phyloP scores from a whole-genome alignment of 306 rosid genomes.

The Cucumis melo region DNA sequence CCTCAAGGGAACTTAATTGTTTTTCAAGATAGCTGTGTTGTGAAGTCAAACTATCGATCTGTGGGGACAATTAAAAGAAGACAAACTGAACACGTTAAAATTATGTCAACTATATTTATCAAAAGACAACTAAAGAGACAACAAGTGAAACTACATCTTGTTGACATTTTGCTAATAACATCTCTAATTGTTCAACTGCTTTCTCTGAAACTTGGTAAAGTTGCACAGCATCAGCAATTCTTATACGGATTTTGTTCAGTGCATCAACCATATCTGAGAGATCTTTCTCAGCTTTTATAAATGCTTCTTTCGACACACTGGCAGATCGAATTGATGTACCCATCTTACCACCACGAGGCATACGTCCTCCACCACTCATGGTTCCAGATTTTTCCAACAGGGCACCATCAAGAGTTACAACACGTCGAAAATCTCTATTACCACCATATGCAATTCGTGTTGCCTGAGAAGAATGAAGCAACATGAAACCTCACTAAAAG shows the following conservation, averaged over 20 bases:
- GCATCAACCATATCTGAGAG: slow-evolving; percentile 31
- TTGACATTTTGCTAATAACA: slow-evolving; percentile 77
- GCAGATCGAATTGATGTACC: slow-evolving; percentile 74
- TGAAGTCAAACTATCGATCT: slow-evolving; percentile 72
- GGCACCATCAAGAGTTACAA: slow-evolving; percentile 91
- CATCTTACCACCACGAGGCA: slow-evolving; percentile 94
- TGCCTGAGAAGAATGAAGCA: slow-evolving; percentile 38
- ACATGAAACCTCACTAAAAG: background rate
- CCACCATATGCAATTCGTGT: slow-evolving; percentile 65
- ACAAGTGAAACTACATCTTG: slow-evolving; percentile 50
- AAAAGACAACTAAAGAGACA: background rate
- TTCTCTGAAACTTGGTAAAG: slow-evolving; percentile 62
- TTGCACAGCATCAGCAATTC: slow-evolving; percentile 41
- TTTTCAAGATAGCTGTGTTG: slow-evolving; percentile 67
- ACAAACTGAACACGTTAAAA: background rate
- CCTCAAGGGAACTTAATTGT: slow-evolving; percentile 70
- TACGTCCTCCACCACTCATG: slow-evolving; percentile 90
- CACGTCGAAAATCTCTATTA: slow-evolving; percentile 57
- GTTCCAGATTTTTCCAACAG: slow-evolving; percentile 86
- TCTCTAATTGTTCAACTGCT: slow-evolving; percentile 46
- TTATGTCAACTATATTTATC: background rate
- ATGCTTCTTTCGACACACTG: slow-evolving; percentile 70
- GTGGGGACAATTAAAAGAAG: background rate
- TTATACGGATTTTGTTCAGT: slow-evolving; percentile 45
- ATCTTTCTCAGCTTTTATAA: slow-evolving; percentile 65